A percentile compares a stretch with the other conserved stretches of the same genome.
Evolutionary conservation across 176 grass and related monocot species (phyloP).

Genomic region (Typha latifolia): DNA sequence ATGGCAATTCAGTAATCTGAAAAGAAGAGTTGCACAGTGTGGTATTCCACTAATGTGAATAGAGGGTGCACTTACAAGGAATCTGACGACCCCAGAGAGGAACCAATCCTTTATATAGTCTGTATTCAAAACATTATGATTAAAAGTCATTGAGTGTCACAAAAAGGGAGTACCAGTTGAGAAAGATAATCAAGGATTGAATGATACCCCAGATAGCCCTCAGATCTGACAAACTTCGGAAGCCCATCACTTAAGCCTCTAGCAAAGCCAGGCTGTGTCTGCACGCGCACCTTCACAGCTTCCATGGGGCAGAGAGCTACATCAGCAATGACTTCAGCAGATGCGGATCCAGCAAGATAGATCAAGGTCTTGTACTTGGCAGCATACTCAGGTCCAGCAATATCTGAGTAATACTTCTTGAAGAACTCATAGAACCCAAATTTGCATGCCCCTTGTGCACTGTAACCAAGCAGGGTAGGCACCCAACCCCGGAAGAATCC

Average conservation of each 20-base stretch:
- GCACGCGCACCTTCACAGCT: slow-evolving; percentile 77
- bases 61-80: slow-evolving; percentile 42
- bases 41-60: neutral
- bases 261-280: slow-evolving; percentile 69
- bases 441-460: slow-evolving; percentile 79
- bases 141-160: neutral
- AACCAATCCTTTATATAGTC: slow-evolving; percentile 69
- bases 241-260: slow-evolving; percentile 53
- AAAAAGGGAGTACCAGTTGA: neutral
- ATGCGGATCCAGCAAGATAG: slow-evolving; percentile 73
- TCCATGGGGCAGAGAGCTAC: slow-evolving; percentile 81
- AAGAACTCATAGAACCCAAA: slow-evolving; percentile 82
- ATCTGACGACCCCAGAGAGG: slow-evolving; percentile 86
- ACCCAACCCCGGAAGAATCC: slow-evolving; percentile 79
- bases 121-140: slow-evolving; percentile 24
- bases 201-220: slow-evolving; percentile 48
- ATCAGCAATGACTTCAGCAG: slow-evolving; percentile 71
- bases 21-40: too few relatives aligned
- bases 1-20: too few relatives aligned
- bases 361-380: slow-evolving; percentile 73
- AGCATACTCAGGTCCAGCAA: slow-evolving; percentile 58
- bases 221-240: slow-evolving; percentile 60
- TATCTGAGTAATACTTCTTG: slow-evolving; percentile 71
- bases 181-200: neutral
- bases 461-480: slow-evolving; percentile 74